These are phyloP conservation scores for Cercophora samala DNA, from an alignment of 495 filamentous ascomycete species.

Conservation along the genomic window DNA sequence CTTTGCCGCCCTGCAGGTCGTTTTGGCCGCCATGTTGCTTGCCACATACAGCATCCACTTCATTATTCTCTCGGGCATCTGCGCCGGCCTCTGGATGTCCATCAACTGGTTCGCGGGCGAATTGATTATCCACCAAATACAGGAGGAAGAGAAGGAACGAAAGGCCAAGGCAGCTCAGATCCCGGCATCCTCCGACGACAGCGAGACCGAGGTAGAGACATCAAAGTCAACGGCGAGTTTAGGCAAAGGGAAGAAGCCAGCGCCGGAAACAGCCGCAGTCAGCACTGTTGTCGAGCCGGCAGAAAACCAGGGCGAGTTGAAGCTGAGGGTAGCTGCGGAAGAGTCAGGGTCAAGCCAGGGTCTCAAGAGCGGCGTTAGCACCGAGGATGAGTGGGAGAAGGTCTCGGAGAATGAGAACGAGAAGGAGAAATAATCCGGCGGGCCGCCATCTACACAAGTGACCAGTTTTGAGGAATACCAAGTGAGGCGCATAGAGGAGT, in stretches of 20 bases:
- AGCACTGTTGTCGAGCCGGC: slow-evolving; percentile 40
- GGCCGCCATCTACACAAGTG: neutral
- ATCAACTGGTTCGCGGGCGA: slow-evolving; percentile 97
- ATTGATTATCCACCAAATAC: slow-evolving; percentile 60
- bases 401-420: slow-evolving; percentile 57
- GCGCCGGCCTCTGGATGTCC: slow-evolving; percentile 78
- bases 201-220: slow-evolving; percentile 53
- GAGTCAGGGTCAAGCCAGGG: slow-evolving; percentile 29
- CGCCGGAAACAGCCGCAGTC: slow-evolving; percentile 30
- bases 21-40: slow-evolving; percentile 71
- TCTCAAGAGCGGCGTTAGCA: slow-evolving; percentile 47
- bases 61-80: slow-evolving; percentile 69
- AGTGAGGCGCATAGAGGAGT: slow-evolving; percentile 5
- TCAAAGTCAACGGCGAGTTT: slow-evolving; percentile 31
- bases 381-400: slow-evolving; percentile 60
- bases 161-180: slow-evolving; percentile 33
- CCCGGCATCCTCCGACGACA: slow-evolving; percentile 34
- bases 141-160: slow-evolving; percentile 59
- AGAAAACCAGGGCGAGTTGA: slow-evolving; percentile 40
- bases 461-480: neutral
- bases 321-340: slow-evolving; percentile 33
- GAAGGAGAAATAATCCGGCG: slow-evolving; percentile 36
- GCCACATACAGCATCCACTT: slow-evolving; percentile 90
- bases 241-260: slow-evolving; percentile 14
- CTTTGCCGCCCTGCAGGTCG: slow-evolving; percentile 77